Evolutionary conservation across 805 yeast genomes (phyloP).

Genomic region (Millerozyma miso): DNA sequence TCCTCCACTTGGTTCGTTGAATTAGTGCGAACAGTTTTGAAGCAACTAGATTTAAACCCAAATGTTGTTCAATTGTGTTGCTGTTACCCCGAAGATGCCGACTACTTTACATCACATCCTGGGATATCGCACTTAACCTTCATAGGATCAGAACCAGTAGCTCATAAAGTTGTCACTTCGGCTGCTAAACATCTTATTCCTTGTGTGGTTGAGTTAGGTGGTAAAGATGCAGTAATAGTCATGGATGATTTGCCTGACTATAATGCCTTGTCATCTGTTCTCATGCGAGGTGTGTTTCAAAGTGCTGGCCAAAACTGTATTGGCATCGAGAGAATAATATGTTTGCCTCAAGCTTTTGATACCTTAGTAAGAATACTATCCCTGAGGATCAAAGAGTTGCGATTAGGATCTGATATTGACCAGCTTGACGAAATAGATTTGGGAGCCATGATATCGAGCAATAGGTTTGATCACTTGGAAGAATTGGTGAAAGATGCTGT

Average conservation of each 20-base stretch:
- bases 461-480: slow-evolving; percentile 67
- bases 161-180: slow-evolving; percentile 77
- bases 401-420: slow-evolving; percentile 90
- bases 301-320: slow-evolving; percentile 98
- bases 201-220: slow-evolving; percentile 93
- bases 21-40: slow-evolving; percentile 67
- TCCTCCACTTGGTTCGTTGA: slow-evolving; percentile 76
- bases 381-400: slow-evolving; percentile 53
- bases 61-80: slow-evolving; percentile 83
- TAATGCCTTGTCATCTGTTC: slow-evolving; percentile 58
- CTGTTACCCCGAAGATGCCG: slow-evolving; percentile 88
- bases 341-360: slow-evolving; percentile 66
- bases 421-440: slow-evolving; percentile 86
- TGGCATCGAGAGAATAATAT: slow-evolving; percentile 92
- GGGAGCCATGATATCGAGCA: slow-evolving; percentile 91
- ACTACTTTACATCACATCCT: slow-evolving; percentile 78
- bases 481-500: slow-evolving; percentile 70
- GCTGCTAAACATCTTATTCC: slow-evolving; percentile 90
- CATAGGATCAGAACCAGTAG: slow-evolving; percentile 94
- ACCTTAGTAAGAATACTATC: slow-evolving; percentile 53
- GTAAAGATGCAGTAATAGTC: slow-evolving; percentile 88
- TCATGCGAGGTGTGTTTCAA: slow-evolving; percentile 95
- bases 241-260: slow-evolving; percentile 70
- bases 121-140: slow-evolving; percentile 86
- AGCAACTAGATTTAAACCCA: slow-evolving; percentile 71